Evolutionary conservation across 2,329 filamentous ascomycete species (phyloP).

Genomic region (Blastomyces silverae): DNA sequence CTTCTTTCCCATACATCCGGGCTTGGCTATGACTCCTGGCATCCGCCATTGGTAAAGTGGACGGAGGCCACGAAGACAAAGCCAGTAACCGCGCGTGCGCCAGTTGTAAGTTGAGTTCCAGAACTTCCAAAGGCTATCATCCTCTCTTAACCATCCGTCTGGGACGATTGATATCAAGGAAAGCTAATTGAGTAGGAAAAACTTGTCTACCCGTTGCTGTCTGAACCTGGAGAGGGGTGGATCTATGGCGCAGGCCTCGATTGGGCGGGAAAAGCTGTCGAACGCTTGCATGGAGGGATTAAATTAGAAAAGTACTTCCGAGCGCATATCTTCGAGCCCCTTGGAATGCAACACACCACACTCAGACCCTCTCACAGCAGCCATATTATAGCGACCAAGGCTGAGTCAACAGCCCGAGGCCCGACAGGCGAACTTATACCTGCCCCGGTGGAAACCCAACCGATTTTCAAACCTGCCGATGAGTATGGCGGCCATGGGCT

Average conservation of each 20-base stretch:
- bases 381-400: slow-evolving; percentile 5
- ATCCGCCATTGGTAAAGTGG: slow-evolving; percentile 8
- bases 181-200: slow-evolving; percentile 14
- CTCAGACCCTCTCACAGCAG: slow-evolving; percentile 2
- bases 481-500: slow-evolving; percentile 45
- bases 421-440: neutral
- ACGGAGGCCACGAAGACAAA: neutral
- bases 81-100: slow-evolving; percentile 22
- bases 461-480: slow-evolving; percentile 24
- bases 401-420: neutral
- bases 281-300: slow-evolving; percentile 11
- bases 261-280: slow-evolving; percentile 45
- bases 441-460: neutral
- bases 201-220: slow-evolving; percentile 36
- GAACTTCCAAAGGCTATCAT: too few species aligned
- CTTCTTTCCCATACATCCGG: slow-evolving; percentile 14
- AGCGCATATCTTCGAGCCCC: slow-evolving; percentile 14
- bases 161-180: neutral
- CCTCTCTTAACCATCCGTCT: slow-evolving; percentile 9
- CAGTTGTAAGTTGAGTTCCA: slow-evolving; percentile 34
- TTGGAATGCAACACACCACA: slow-evolving; percentile 13
- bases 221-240: slow-evolving; percentile 48
- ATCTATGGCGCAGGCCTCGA: slow-evolving; percentile 45
- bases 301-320: slow-evolving; percentile 13
- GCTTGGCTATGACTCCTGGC: slow-evolving; percentile 11